A percentile compares a stretch with the other conserved stretches of the same genome.
These are phyloP conservation scores for Aspergillus unguis DNA, from an alignment of 2,329 filamentous ascomycete species.

Conservation along the genomic window DNA sequence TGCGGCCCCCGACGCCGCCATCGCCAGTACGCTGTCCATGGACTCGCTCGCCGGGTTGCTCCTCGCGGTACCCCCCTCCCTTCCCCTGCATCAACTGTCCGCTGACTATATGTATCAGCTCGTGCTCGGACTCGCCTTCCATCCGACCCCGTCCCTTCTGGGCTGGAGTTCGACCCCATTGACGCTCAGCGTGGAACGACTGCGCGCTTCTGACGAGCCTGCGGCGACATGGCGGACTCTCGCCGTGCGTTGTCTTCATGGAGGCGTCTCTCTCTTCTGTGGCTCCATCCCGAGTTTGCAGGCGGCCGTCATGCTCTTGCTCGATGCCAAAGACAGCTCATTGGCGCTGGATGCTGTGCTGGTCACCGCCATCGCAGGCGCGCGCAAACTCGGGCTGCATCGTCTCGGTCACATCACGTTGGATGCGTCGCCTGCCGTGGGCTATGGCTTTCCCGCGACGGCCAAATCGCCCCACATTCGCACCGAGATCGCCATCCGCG, in stretches of 20 bases:
- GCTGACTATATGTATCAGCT: not conserved
- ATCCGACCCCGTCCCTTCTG: not conserved
- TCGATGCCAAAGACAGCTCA: not conserved
- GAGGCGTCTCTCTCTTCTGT: not conserved
- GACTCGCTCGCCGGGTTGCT: not conserved
- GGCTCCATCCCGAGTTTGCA: not conserved
- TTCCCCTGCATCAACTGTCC: too few relatives aligned
- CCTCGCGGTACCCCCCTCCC: not conserved
- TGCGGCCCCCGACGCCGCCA: not conserved
- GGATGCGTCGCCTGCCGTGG: not conserved
- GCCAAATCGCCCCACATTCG: not conserved
- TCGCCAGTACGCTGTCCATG: not conserved
- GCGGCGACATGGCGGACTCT: not conserved
- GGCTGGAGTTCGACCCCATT: not conserved
- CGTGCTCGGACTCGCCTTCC: not conserved
- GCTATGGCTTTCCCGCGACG: not conserved
- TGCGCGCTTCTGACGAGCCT: not conserved
- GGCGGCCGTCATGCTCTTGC: not conserved
- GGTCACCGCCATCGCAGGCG: not conserved
- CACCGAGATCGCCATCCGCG: not conserved
- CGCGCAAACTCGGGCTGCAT: not conserved
- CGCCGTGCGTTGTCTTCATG: not conserved
- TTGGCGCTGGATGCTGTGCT: not conserved
- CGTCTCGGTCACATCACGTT: not conserved
- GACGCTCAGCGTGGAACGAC: not conserved